phyloP scores from a whole-genome alignment of 805 yeast genomes.

The Yarrowia alimentaria region DNA sequence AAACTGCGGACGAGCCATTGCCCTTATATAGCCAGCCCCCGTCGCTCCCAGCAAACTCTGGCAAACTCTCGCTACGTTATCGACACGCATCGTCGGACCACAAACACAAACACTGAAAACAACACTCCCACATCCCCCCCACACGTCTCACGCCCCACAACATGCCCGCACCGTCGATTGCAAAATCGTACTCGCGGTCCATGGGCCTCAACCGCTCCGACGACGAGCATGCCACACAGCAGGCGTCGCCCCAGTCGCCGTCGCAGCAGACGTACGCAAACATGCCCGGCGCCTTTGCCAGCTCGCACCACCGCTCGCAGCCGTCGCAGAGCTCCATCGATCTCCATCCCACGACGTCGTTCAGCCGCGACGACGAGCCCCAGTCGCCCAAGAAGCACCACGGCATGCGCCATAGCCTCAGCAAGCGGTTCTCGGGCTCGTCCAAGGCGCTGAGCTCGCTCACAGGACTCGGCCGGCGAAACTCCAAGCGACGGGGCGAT shows the following conservation, averaged over 20 bases:
- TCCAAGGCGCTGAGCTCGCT: constrained; percentile 26
- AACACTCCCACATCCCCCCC: too few species aligned
- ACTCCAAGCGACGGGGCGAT: constrained; percentile 27
- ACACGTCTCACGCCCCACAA: too few species aligned
- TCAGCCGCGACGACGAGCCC: constrained; percentile 16
- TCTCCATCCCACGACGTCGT: constrained; percentile 16
- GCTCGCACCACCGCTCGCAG: constrained; percentile 5
- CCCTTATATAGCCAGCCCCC: background rate
- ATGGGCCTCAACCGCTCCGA: constrained; percentile 24
- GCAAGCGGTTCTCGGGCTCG: constrained; percentile 21
- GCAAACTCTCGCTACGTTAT: too few species aligned
- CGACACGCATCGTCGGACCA: constrained; percentile 25
- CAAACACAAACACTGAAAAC: constrained; percentile 11
- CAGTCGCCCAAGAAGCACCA: constrained; percentile 22
- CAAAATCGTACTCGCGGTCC: constrained; percentile 27
- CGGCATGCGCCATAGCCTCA: constrained; percentile 19
- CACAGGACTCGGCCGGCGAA: constrained; percentile 9
- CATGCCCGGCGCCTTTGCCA: constrained; percentile 25
- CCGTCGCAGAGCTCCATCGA: constrained; percentile 15
- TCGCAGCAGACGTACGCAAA: constrained; percentile 19
- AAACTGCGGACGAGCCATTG: background rate
- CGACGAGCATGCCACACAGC: constrained; percentile 6
- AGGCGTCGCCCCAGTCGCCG: background rate
- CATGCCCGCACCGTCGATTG: constrained; percentile 28
- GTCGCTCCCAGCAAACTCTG: constrained; percentile 19